A percentile compares a stretch with the other conserved stretches of the same genome.
phyloP scores from a whole-genome alignment of 768 basidiomycete genomes.

The Heimioporus sp. region DNA sequence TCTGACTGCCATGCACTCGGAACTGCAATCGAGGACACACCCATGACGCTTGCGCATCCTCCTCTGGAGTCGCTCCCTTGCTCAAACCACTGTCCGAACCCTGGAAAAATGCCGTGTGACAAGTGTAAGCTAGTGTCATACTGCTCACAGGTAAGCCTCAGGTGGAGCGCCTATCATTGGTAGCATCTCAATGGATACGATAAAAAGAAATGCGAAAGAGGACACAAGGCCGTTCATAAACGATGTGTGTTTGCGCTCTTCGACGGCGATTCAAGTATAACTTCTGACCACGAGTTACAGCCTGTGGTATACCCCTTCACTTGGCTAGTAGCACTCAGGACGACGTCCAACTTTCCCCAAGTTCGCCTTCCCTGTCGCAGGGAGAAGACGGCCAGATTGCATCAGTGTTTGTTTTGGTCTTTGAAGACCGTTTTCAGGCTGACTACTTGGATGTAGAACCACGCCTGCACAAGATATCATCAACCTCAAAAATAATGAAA shows the following conservation, averaged over 20 bases:
- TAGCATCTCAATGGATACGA: neutral
- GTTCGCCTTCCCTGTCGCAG: neutral
- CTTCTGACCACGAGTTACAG: slow-evolving; percentile 2
- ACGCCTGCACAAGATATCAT: slow-evolving; percentile 29
- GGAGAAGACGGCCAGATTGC: slow-evolving; percentile 7
- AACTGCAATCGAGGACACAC: slow-evolving; percentile 8
- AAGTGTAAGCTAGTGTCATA: slow-evolving; percentile 41
- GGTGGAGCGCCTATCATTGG: neutral
- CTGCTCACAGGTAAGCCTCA: slow-evolving; percentile 35
- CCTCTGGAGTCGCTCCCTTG: slow-evolving; percentile 30
- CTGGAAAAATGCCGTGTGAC: slow-evolving; percentile 21
- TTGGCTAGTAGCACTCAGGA: slow-evolving; percentile 1
- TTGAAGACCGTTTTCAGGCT: neutral
- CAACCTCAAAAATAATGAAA: slow-evolving; percentile 24
- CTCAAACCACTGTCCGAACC: slow-evolving; percentile 31
- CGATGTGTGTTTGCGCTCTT: slow-evolving; percentile 15
- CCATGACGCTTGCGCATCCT: slow-evolving; percentile 17
- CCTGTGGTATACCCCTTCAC: slow-evolving; percentile 10
- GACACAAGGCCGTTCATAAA: slow-evolving; percentile 39
- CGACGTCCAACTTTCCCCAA: neutral
- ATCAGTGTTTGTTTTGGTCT: slow-evolving; percentile 23
- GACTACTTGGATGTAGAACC: slow-evolving; percentile 11
- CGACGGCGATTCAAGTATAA: neutral
- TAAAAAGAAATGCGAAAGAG: slow-evolving; percentile 37
- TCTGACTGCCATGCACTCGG: slow-evolving; percentile 22